Evolutionary conservation across 306 rosid genomes (phyloP).

Genomic region (Vicia villosa): DNA sequence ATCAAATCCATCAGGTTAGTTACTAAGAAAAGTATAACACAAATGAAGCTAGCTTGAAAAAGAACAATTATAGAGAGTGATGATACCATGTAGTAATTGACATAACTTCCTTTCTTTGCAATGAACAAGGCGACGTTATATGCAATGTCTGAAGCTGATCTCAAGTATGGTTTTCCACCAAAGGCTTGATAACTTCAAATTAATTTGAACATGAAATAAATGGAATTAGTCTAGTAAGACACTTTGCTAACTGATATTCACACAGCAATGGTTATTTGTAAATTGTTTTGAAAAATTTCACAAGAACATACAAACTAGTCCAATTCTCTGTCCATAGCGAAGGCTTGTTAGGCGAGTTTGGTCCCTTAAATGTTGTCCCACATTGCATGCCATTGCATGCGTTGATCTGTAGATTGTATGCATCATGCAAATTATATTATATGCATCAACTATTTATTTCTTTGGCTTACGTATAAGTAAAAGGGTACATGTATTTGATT

Average conservation of each 20-base stretch:
- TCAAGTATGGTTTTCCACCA: conserved; percentile 46
- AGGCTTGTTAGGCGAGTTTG: conserved; percentile 87
- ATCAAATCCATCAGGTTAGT: conserved; percentile 22
- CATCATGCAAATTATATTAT: too few species aligned
- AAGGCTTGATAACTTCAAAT: conserved; percentile 47
- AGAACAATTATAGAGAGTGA: not conserved
- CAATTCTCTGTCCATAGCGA: conserved; percentile 91
- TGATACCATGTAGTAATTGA: conserved; percentile 62
- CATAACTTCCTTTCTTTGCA: conserved; percentile 62
- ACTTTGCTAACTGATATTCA: not conserved
- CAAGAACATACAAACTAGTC: conserved; percentile 77
- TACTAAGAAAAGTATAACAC: not conserved
- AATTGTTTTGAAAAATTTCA: conserved; percentile 11
- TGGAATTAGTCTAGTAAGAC: conserved; percentile 16
- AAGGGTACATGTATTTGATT: not conserved
- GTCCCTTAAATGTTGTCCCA: conserved; percentile 75
- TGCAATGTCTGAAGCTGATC: conserved; percentile 57
- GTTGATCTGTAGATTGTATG: conserved; percentile 54
- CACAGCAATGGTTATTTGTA: not conserved
- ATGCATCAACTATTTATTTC: too few species aligned
- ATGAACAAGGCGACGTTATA: conserved; percentile 56
- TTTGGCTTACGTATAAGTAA: too few species aligned
- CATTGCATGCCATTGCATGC: conserved; percentile 77
- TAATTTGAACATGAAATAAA: conserved; percentile 14
- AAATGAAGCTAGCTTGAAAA: not conserved